Base-by-base conservation (phyloP, 2,329 filamentous ascomycete species). In the Chrysosporium queenslandicum region DNA sequence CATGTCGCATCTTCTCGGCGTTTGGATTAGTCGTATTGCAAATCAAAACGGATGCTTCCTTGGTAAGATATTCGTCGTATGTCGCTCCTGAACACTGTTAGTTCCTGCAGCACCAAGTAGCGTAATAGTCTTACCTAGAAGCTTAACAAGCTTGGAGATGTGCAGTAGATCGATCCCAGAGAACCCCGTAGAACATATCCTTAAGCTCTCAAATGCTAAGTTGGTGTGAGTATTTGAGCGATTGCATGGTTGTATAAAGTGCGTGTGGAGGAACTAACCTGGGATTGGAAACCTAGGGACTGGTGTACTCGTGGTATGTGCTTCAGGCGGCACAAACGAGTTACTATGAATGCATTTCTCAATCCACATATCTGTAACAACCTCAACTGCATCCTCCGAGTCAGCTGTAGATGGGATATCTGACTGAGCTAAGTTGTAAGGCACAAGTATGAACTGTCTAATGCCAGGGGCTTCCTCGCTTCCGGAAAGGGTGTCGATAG, bases 351-450 rank as follows among this genome's bases (percentile, higher is more conserved):
- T 73, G 65, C 91, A 97, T 45, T 82, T 81, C 69, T 98, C 92
- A 49, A 98, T 77, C 78, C 91, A 98, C 76, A 92, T 94, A 64
- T 95, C 89, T 9, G 89, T 97, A 29, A 94, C 82, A 12, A 75
- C 63, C 45, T 74, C 66, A 51, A 74, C 71, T 56, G 71, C 68
- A 20, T 68, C 66, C 0, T 65, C 68, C 51, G 69, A 59, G 40
- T 70, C 67, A 45, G 70, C 68, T 1, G 67, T 68, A 1, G 65
- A 68, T 20, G 68, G 68, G 23, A 68, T 56, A 3, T 65, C 56
- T 2, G 61, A 59, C 47, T 56, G 60, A 6, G 67, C 61, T 14
- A 63, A 63, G 50, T 64, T 67, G 54, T 68, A 68, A 8, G 70
- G 68, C 4, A 71, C 66, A 47, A 72, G 68, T 20, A 68, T 67